Conservation (phyloP, 2,329 filamentous ascomycete species). For the Alternaria novae-zelandiae region DNA sequence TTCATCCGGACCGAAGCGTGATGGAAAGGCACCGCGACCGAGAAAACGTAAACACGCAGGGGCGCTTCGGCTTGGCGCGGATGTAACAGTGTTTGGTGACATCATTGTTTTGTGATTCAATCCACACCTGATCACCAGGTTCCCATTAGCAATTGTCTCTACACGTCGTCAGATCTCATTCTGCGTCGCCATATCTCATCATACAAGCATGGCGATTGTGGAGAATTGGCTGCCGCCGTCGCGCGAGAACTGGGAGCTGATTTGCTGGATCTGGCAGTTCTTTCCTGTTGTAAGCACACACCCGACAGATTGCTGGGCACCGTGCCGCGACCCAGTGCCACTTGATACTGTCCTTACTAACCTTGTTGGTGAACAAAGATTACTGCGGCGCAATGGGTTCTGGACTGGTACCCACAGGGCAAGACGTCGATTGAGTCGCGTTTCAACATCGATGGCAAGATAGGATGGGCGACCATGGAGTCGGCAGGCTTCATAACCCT, state of each 20-base stretch:
- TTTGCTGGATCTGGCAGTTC: conserved; percentile 55
- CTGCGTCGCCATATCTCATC: neutral
- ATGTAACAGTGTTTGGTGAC: conserved; percentile 17
- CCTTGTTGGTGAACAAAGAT: conserved; percentile 58
- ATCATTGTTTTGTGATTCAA: conserved; percentile 10
- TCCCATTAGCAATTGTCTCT: neutral
- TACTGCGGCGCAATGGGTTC: conserved; percentile 72
- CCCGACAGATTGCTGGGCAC: neutral
- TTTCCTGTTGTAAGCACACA: conserved; percentile 55
- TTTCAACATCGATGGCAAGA: conserved; percentile 86
- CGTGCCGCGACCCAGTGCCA: neutral
- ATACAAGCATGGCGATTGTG: conserved; percentile 49
- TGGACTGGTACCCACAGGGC: conserved; percentile 85
- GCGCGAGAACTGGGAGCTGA: conserved; percentile 57
- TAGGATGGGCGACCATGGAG: conserved; percentile 92
- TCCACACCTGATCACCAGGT: neutral
- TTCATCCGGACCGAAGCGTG: neutral
- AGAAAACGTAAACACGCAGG: neutral
- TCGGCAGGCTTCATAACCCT: conserved; percentile 76
- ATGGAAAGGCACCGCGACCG: neutral
- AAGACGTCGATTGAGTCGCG: conserved; percentile 80
- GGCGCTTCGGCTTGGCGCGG: conserved; percentile 17
- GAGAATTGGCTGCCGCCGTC: conserved; percentile 56
- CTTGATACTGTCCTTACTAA: neutral
- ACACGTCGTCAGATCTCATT: neutral